Conservation (phyloP, 1,284 basidiomycete species). For the Cronartium ribicola region DNA sequence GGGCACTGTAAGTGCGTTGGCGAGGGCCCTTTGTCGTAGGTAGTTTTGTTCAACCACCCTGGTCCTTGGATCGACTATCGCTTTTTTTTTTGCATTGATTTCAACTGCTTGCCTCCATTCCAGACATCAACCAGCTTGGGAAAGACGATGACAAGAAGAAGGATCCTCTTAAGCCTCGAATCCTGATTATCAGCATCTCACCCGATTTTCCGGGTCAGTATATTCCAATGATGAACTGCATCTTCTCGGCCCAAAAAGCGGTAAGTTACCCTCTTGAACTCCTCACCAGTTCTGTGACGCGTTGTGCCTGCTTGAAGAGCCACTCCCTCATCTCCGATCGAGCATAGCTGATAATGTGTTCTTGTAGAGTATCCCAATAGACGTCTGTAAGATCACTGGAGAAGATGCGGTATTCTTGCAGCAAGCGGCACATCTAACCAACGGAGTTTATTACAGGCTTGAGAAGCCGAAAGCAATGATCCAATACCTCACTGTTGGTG, state of each 20-base stretch:
- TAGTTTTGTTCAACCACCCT: constrained; percentile 13
- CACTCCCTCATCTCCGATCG: background rate
- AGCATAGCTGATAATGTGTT: background rate
- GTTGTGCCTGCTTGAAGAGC: background rate
- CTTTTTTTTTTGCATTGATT: background rate
- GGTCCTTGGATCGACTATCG: constrained; percentile 10
- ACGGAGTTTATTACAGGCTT: constrained; percentile 84
- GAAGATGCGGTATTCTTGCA: constrained; percentile 91
- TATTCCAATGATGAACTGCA: constrained; percentile 98
- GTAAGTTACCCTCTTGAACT: constrained; percentile 55
- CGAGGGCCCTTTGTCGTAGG: constrained; percentile 84
- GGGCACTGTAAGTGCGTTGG: constrained; percentile 76
- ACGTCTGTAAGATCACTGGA: constrained; percentile 87
- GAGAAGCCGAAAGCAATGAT: constrained; percentile 74
- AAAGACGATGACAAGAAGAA: constrained; percentile 54
- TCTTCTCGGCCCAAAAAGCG: constrained; percentile 96
- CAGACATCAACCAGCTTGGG: constrained; percentile 77
- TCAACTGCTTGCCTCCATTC: background rate
- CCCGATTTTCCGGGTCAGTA: constrained; percentile 80
- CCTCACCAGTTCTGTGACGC: too few species aligned
- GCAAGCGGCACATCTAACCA: constrained; percentile 91
- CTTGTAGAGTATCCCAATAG: constrained; percentile 82
- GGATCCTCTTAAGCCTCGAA: constrained; percentile 67
- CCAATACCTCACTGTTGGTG: constrained; percentile 74
- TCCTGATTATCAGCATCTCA: constrained; percentile 87